Evolutionary conservation across 2,329 filamentous ascomycete species (phyloP).

Genomic region (Zalaria obscura): DNA sequence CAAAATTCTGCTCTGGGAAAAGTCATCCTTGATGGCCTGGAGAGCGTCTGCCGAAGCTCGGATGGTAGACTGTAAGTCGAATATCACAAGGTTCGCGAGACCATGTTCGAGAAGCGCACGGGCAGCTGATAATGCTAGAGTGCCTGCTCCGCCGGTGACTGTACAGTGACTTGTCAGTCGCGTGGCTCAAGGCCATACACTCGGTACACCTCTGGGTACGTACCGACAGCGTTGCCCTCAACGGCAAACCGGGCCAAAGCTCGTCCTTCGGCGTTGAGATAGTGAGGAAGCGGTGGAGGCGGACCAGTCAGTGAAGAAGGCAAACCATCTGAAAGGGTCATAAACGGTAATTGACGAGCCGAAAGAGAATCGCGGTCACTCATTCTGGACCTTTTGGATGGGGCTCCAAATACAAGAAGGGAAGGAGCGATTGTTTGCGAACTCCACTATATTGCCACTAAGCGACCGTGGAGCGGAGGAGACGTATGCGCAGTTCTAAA

Average conservation of each 20-base stretch:
- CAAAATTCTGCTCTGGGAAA: constrained; percentile 38
- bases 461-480: too few relatives aligned
- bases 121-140: constrained; percentile 43
- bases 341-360: constrained; percentile 31
- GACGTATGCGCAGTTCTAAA: too few relatives aligned
- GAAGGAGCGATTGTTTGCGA: too few relatives aligned
- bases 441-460: too few relatives aligned
- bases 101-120: constrained; percentile 57
- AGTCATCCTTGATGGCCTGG: constrained; percentile 33
- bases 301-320: constrained; percentile 27
- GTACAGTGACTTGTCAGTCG: background rate
- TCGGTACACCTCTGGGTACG: constrained; percentile 10
- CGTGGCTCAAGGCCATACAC: background rate
- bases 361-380: constrained; percentile 29
- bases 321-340: constrained; percentile 32
- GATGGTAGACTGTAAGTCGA: constrained; percentile 39
- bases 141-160: constrained; percentile 55
- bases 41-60: constrained; percentile 27
- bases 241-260: constrained; percentile 36
- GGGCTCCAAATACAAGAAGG: too few relatives aligned
- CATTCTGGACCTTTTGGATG: constrained; percentile 9
- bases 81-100: constrained; percentile 41
- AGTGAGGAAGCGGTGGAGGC: constrained; percentile 27
- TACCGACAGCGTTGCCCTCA: constrained; percentile 39
- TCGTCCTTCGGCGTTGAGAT: constrained; percentile 25